These are phyloP conservation scores for Pleurotus tuoliensis DNA, from an alignment of 768 basidiomycete genomes.

Conservation along the genomic window DNA sequence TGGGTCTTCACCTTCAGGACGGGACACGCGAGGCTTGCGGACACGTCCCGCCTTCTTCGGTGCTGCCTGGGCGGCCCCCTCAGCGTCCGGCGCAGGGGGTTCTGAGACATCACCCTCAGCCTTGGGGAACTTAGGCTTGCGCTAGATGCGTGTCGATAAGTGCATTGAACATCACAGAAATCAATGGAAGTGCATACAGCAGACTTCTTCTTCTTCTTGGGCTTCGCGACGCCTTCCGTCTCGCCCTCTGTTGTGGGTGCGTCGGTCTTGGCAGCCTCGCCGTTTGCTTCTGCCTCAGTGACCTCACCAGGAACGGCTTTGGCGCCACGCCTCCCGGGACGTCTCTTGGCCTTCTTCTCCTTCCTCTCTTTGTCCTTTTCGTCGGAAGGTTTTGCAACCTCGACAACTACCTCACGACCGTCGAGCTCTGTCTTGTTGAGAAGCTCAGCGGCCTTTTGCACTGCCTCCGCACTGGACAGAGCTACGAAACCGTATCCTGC, in stretches of 20 bases:
- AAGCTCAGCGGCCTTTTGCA: conserved; percentile 78
- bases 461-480: conserved; percentile 75
- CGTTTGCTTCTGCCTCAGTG: conserved; percentile 85
- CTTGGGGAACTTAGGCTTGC: conserved; percentile 53
- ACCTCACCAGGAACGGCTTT: conserved; percentile 88
- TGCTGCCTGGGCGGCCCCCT: conserved; percentile 27
- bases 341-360: conserved; percentile 76
- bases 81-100: conserved; percentile 27
- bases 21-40: conserved; percentile 60
- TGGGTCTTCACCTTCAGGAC: conserved; percentile 79
- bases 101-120: conserved; percentile 36
- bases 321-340: conserved; percentile 80
- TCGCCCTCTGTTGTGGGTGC: conserved; percentile 49
- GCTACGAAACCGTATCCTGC: conserved; percentile 95
- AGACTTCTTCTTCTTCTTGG: conserved; percentile 78
- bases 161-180: conserved; percentile 10
- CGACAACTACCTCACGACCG: conserved; percentile 83
- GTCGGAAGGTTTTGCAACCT: conserved; percentile 88
- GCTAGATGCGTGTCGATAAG: conserved; percentile 35
- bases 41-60: conserved; percentile 47
- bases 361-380: conserved; percentile 87
- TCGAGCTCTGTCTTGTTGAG: conserved; percentile 90
- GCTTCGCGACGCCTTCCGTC: conserved; percentile 64
- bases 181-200: conserved; percentile 39
- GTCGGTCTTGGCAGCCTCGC: conserved; percentile 61